These are phyloP conservation scores for Quaeritorhiza haematococci DNA, from an alignment of 371 early-diverging fungal species.

Conservation along the genomic window DNA sequence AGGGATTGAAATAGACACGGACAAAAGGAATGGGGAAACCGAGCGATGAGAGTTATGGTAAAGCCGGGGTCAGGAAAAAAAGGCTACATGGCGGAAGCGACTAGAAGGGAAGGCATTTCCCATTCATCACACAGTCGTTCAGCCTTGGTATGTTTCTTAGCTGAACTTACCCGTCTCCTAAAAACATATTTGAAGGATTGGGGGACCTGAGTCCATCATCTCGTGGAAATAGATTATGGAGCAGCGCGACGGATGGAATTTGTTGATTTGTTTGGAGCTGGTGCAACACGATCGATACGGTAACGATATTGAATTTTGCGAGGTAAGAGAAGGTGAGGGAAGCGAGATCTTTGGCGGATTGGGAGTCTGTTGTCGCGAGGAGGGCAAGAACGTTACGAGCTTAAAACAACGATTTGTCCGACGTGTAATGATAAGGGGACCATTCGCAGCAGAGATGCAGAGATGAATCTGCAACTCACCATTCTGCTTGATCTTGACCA, in stretches of 20 bases:
- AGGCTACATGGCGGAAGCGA: too few species aligned
- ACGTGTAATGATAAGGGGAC: not conserved
- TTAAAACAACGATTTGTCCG: not conserved
- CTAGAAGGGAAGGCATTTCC: too few species aligned
- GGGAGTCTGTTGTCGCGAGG: not conserved
- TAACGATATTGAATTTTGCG: not conserved
- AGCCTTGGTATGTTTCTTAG: too few species aligned
- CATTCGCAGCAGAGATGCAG: not conserved
- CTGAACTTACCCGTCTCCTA: not conserved
- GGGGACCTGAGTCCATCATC: not conserved
- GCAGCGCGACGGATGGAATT: not conserved
- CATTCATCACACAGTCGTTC: too few species aligned
- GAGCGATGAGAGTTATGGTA: not conserved
- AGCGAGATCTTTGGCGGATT: not conserved
- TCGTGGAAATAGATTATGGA: not conserved
- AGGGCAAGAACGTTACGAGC: not conserved
- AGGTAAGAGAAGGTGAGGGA: not conserved
- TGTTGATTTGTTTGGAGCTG: not conserved
- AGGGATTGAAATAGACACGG: too few species aligned
- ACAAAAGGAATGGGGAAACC: not conserved
- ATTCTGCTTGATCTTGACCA: too few species aligned
- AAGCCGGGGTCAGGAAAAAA: not conserved
- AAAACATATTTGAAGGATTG: not conserved
- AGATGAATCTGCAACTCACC: not conserved
- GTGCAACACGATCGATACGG: not conserved